Percentiles rank a stretch among this genome's conserved stretches.
phyloP scores from a whole-genome alignment of 768 basidiomycete genomes.

The Strobilomyces confusus region DNA sequence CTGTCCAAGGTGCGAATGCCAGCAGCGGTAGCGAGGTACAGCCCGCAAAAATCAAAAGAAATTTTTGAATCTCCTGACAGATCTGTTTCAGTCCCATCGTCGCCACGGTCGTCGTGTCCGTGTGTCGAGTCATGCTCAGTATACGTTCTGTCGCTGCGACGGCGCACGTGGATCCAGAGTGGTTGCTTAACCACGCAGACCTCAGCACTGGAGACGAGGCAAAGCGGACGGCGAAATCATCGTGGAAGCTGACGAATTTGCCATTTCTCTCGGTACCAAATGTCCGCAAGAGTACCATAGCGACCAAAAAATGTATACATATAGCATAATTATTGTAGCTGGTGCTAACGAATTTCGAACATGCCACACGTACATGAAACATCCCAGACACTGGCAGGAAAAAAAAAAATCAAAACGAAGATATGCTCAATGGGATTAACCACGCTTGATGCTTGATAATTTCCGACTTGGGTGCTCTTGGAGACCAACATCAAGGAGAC shows the following conservation, averaged over 20 bases:
- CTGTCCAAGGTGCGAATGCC: not conserved
- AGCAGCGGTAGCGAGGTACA: conserved; percentile 5
- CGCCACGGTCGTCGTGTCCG: conserved; percentile 20
- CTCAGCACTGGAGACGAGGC: conserved; percentile 28
- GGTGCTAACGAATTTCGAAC: too few species aligned
- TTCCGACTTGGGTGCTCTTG: not conserved
- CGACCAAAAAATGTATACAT: not conserved
- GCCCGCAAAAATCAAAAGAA: not conserved
- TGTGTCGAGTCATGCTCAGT: conserved; percentile 37
- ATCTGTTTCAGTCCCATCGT: conserved; percentile 2
- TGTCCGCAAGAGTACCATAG: not conserved
- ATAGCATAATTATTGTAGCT: not conserved
- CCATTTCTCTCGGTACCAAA: not conserved
- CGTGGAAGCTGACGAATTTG: not conserved
- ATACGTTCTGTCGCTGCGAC: conserved; percentile 40
- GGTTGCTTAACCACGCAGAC: conserved; percentile 44
- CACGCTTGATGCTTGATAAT: not conserved
- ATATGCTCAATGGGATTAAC: not conserved
- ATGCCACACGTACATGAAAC: too few species aligned
- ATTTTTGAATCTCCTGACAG: not conserved
- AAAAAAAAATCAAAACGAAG: too few species aligned
- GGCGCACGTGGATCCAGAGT: conserved; percentile 39
- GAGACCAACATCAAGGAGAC: not conserved
- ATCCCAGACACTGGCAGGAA: too few species aligned
- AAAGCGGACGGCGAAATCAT: conserved; percentile 5